Evolutionary conservation across 192 early-diverging fungal species (phyloP), one percentile per base, ranked within the genome.

Genomic region (Chytriomyces sp.): DNA sequence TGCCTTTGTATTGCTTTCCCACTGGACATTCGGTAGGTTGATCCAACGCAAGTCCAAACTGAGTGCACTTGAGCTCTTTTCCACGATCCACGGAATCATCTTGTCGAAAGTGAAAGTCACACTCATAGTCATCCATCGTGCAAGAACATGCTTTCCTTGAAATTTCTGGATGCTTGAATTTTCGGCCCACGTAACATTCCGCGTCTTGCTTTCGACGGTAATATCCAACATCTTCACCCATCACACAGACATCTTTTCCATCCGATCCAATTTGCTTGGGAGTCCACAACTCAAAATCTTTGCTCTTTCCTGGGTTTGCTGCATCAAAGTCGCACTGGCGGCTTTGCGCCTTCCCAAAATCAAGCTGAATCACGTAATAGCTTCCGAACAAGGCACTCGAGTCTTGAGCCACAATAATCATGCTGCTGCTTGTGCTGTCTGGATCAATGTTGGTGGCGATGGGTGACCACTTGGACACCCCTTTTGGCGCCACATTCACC

Each of bases 101-200:
- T 18, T 82, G 88, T 10, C 87, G 83, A 82, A 88, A 98, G 77
- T 94, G 91, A 73, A 89, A 92, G 81, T 99, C 96, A 80, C 97
- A 99, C 82, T 98, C 97, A 81, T 90, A 99, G 82, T 99, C 97
- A 61, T 88, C 85, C 24, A 80, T 84, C 0, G 92, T 88, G 83
- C 97, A 99, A 8, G 80, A 75, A 78, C 97, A 99, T 6, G 49
- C 24, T 7, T 35, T 80, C 59, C 83, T 79, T 20, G 83, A 82
- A 26, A 87, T 78, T 6, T 85, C 87, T 28, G 91, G 86, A 46
- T 92, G 85, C 26, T 87, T 83, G 76, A 87, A 91, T 45, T 89
- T 86, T 44, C 82, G 60, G 0, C 88, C 89, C 48, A 97, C 84
- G 63, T 87, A 90, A 82, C 97, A 99, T 20, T 91, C 83, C 2